phyloP scores from a whole-genome alignment of 345 rosid genomes.

The Isatis tinctoria region DNA sequence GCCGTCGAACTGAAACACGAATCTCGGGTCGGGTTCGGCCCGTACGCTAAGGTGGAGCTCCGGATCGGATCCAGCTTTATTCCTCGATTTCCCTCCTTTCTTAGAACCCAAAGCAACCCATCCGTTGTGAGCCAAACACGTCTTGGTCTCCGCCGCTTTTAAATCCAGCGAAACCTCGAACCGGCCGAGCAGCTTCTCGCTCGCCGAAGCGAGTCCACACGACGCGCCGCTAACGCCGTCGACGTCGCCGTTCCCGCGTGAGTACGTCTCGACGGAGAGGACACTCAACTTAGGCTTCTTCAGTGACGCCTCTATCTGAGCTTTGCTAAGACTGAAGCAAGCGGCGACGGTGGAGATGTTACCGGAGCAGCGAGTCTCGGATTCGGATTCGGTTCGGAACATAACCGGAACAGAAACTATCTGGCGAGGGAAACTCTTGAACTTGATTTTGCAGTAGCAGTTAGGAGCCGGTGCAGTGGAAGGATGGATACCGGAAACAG shows the following conservation, averaged over 20 bases:
- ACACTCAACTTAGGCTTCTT: constrained; percentile 26
- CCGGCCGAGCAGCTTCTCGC: constrained; percentile 60
- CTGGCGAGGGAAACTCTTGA: constrained; percentile 49
- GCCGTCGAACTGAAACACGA: constrained; percentile 78
- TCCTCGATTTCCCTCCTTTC: constrained; percentile 20
- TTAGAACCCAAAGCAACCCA: constrained; percentile 54
- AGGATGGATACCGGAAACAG: constrained; percentile 29
- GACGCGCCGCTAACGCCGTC: constrained; percentile 28
- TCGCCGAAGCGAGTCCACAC: constrained; percentile 40
- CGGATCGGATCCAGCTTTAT: constrained; percentile 34
- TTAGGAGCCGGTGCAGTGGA: constrained; percentile 15
- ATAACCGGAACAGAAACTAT: constrained; percentile 37
- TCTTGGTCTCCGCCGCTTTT: constrained; percentile 47
- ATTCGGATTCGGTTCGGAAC: constrained; percentile 27
- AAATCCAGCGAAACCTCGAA: constrained; percentile 58
- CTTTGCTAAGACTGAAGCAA: constrained; percentile 53
- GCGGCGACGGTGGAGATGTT: constrained; percentile 54
- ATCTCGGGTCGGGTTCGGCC: constrained; percentile 87
- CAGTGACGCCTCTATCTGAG: constrained; percentile 38
- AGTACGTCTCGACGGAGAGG: constrained; percentile 46
- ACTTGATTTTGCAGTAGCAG: constrained; percentile 63
- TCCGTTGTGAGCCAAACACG: constrained; percentile 59
- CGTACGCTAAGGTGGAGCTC: constrained; percentile 52
- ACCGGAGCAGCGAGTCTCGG: constrained; percentile 27
- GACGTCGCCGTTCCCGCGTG: constrained; percentile 20